A percentile compares a stretch with the other conserved stretches of the same genome.
Conservation (phyloP, 495 filamentous ascomycete genomes). For the Schizothecium vesticola region DNA sequence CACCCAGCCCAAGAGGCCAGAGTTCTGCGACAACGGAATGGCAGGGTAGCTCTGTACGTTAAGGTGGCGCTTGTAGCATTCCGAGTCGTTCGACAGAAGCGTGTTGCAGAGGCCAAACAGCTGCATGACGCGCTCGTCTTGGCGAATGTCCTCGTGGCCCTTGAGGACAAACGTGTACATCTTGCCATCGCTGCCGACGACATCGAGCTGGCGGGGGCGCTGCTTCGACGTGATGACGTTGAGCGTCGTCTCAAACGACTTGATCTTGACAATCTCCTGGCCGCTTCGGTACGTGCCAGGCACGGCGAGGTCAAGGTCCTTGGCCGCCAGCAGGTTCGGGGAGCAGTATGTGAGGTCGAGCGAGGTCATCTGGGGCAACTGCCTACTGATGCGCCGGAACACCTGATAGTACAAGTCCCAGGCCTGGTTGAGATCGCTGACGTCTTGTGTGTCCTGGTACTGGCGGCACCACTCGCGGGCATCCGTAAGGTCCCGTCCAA, state of each 20-base stretch:
- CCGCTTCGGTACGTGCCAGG: conserved; percentile 91
- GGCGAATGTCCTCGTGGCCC: conserved; percentile 96
- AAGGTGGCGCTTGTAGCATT: conserved; percentile 93
- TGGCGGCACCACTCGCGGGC: conserved; percentile 91
- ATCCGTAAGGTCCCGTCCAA: conserved; percentile 89
- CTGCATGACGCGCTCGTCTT: conserved; percentile 99
- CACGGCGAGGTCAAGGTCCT: conserved; percentile 82
- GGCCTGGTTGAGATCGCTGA: conserved; percentile 91
- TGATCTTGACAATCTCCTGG: conserved; percentile 77
- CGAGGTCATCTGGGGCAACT: conserved; percentile 82
- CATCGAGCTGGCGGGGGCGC: conserved; percentile 79
- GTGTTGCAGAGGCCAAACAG: conserved; percentile 96
- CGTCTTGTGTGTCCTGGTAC: conserved; percentile 79
- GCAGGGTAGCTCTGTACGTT: conserved; percentile 93
- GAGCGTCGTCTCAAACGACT: conserved; percentile 80
- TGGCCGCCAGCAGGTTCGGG: conserved; percentile 76
- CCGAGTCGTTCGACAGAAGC: conserved; percentile 81
- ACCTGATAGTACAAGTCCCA: conserved; percentile 99
- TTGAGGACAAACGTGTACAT: conserved; percentile 85
- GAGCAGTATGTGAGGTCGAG: conserved; percentile 97
- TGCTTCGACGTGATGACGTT: conserved; percentile 97
- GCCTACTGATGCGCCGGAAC: conserved; percentile 91
- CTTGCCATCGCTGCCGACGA: conserved; percentile 81
- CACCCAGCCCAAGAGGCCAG: conserved; percentile 94
- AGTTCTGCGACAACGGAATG: conserved; percentile 92